A percentile compares a stretch with the other conserved stretches of the same genome.
Conservation (phyloP, 2,329 filamentous ascomycete genomes). For the Alternaria incomplexa region DNA sequence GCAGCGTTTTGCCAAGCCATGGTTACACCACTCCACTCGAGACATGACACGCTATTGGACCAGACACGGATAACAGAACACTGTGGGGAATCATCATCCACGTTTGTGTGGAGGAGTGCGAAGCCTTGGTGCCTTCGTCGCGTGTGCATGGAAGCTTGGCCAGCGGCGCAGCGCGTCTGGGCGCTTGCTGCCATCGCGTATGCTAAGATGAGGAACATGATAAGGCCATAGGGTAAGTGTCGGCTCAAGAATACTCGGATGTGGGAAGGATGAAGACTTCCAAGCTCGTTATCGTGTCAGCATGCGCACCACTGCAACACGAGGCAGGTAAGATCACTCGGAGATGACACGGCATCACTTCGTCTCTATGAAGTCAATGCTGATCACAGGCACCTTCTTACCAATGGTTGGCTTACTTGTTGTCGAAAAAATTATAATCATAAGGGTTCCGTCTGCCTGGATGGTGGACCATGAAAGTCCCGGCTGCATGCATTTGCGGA, state of each 20-base stretch:
- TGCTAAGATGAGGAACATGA: not conserved
- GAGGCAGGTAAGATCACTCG: not conserved
- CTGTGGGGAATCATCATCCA: not conserved
- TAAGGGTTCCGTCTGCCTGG: not conserved
- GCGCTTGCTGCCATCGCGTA: conserved; percentile 10
- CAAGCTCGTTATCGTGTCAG: not conserved
- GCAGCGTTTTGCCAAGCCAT: conserved; percentile 3
- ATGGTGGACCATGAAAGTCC: not conserved
- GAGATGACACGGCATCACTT: not conserved
- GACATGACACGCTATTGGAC: conserved; percentile 4
- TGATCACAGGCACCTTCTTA: not conserved
- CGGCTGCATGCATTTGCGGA: not conserved
- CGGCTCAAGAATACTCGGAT: conserved; percentile 5
- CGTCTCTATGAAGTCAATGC: not conserved
- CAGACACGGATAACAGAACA: not conserved
- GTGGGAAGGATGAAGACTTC: not conserved
- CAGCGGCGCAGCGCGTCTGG: conserved; percentile 12
- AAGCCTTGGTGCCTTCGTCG: conserved; percentile 19
- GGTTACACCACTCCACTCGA: conserved; percentile 1
- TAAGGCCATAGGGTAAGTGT: not conserved
- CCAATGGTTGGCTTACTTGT: not conserved
- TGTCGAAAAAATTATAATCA: not conserved
- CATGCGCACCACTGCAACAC: not conserved
- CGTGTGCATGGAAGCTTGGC: conserved; percentile 13
- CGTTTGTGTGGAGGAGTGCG: conserved; percentile 17